Evolutionary conservation across 345 rosid genomes (phyloP).

Genomic region (Diplotaxis tenuifolia): DNA sequence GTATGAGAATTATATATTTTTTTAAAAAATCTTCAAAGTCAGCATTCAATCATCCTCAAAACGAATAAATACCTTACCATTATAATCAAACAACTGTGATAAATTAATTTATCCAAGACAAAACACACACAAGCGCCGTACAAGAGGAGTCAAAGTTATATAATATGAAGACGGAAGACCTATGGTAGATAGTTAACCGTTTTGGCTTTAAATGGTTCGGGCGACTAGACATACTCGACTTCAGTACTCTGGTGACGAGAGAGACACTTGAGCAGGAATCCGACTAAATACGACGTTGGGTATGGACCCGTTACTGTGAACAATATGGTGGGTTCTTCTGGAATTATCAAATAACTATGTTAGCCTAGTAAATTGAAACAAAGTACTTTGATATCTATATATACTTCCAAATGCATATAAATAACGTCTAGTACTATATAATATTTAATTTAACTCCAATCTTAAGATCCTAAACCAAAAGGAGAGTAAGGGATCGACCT

Average conservation of each 20-base stretch:
- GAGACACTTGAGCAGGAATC: background rate
- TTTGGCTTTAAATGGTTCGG: background rate
- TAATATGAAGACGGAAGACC: background rate
- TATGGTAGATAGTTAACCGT: background rate
- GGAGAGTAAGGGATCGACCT: conserved; percentile 4
- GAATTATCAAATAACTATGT: background rate
- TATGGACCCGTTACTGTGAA: conserved; percentile 16
- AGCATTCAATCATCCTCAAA: too few species aligned
- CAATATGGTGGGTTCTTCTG: background rate
- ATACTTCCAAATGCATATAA: background rate
- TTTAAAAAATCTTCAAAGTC: too few species aligned
- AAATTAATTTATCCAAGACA: too few species aligned
- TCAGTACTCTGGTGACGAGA: too few species aligned
- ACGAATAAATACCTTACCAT: too few species aligned
- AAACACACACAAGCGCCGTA: background rate
- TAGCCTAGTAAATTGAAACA: background rate
- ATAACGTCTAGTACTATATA: background rate
- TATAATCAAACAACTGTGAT: too few species aligned
- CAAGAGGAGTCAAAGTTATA: background rate
- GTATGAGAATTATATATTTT: background rate
- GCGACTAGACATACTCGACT: background rate
- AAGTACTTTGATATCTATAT: background rate
- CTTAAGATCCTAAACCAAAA: background rate
- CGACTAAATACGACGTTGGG: conserved; percentile 12
- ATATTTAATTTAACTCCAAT: background rate